Evolutionary conservation across 1,284 basidiomycete species (phyloP), one percentile per base, ranked within the genome.

Genomic region (Schizophyllum commune): DNA sequence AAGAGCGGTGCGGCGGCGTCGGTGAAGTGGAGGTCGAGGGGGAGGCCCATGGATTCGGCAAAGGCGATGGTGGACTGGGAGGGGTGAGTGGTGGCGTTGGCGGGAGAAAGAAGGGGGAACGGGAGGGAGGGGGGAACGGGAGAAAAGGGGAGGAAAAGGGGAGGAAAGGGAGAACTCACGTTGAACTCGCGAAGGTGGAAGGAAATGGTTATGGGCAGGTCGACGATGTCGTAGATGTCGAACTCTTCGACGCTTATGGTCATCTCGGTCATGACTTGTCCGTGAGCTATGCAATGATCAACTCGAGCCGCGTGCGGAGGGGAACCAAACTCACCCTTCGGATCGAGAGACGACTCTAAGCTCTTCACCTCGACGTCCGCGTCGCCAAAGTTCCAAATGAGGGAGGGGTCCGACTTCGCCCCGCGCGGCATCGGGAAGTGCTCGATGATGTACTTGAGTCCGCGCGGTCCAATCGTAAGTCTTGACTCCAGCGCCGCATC

Each of bases 161-260:
- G n/a, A n/a, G n/a, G n/a, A n/a, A n/a, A n/a, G n/a, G n/a, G n/a
- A n/a, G n/a, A n/a, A n/a, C n/a, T n/a, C n/a, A n/a, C n/a, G n/a
- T n/a, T 89, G 72, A 93, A 92, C 73, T 93, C 91, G 47, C 86
- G 83, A 52, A 93, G 72, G 72, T 92, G 90, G 67, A 92, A 92
- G 1, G 83, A 84, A 59, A 93, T 80, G 1, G 83, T 84, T 53
- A 82, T 80, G 0, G 89, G 86, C 15, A 81, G 72, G 3, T 77
- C 72, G 64, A 77, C 78, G 7, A 92, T 74, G 55, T 89, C 81
- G 67, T 92, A 92, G 0, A 79, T 71, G 58, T 92, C 89, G 65
- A 92, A 92, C 67, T 91, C 90, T 52, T 89, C 88, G 0, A 81
- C 80, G 60, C 83, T 85, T 56, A 92, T 84, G 1, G 79, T 82